Evolutionary conservation across 2,329 filamentous ascomycete species (phyloP).

Genomic region (Tympanopsis confertula): DNA sequence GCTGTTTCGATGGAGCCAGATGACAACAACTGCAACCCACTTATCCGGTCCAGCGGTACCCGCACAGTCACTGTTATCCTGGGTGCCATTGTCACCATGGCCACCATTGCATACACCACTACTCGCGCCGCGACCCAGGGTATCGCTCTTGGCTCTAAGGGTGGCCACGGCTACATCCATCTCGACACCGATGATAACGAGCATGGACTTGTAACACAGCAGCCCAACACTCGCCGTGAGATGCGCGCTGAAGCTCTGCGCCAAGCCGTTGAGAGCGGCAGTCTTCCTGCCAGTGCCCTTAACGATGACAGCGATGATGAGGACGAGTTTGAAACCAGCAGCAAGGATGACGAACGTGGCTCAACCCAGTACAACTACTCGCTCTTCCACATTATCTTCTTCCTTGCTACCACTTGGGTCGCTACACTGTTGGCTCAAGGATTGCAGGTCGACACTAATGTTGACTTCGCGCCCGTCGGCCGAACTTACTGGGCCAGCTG

Average conservation of each 20-base stretch:
- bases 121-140: conserved; percentile 90
- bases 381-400: conserved; percentile 94
- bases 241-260: conserved; percentile 89
- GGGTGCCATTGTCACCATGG: conserved; percentile 88
- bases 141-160: conserved; percentile 54
- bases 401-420: conserved; percentile 91
- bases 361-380: conserved; percentile 93
- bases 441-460: conserved; percentile 47
- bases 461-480: conserved; percentile 83
- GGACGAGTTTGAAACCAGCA: conserved; percentile 32
- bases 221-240: conserved; percentile 68
- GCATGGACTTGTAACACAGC: conserved; percentile 77
- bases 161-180: conserved; percentile 39
- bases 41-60: conserved; percentile 74
- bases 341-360: conserved; percentile 72
- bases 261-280: conserved; percentile 83
- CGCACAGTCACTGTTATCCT: conserved; percentile 83
- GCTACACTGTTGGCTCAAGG: conserved; percentile 73
- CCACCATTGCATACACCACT: conserved; percentile 94
- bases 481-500: conserved; percentile 95
- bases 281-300: conserved; percentile 79
- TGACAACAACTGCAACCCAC: conserved; percentile 84
- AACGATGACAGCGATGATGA: conserved; percentile 55
- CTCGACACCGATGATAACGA: conserved; percentile 55
- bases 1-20: conserved; percentile 98